Percentiles rank a stretch among this genome's conserved stretches.
phyloP scores from a whole-genome alignment of 805 yeast species.

The Wickerhamiella kurtzmanii region DNA sequence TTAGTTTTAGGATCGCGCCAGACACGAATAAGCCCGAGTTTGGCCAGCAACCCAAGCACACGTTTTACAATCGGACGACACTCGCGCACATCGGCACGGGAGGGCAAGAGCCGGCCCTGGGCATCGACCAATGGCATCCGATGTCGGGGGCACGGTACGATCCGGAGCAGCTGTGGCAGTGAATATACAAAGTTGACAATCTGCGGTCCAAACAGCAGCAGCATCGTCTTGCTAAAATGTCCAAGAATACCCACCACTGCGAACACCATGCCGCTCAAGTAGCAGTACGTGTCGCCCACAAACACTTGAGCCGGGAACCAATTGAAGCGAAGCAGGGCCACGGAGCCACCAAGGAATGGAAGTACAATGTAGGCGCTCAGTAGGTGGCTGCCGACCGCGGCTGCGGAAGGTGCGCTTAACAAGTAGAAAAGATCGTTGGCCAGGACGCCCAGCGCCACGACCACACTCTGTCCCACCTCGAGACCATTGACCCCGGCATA shows the following conservation, averaged over 20 bases:
- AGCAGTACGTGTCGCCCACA: slow-evolving; percentile 97
- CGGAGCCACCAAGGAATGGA: slow-evolving; percentile 77
- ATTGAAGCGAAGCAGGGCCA: slow-evolving; percentile 63
- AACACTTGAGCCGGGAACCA: slow-evolving; percentile 88
- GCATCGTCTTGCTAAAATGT: slow-evolving; percentile 85
- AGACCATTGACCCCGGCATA: slow-evolving; percentile 93
- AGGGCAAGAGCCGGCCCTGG: slow-evolving; percentile 61
- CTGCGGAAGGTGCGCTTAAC: slow-evolving; percentile 29
- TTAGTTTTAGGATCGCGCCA: slow-evolving; percentile 23
- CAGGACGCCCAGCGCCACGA: slow-evolving; percentile 56
- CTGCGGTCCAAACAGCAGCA: slow-evolving; percentile 81
- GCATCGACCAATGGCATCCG: slow-evolving; percentile 69
- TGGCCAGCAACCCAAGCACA: slow-evolving; percentile 35
- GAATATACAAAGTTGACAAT: slow-evolving; percentile 81
- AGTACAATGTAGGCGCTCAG: slow-evolving; percentile 65
- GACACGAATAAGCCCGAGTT: slow-evolving; percentile 37
- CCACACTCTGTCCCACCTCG: slow-evolving; percentile 89
- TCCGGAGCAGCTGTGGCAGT: slow-evolving; percentile 75
- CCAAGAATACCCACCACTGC: slow-evolving; percentile 94
- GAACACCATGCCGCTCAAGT: slow-evolving; percentile 96
- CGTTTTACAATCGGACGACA: slow-evolving; percentile 10
- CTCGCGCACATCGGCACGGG: slow-evolving; percentile 29
- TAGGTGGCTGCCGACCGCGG: slow-evolving; percentile 66
- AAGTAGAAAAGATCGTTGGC: slow-evolving; percentile 65
- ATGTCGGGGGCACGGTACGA: slow-evolving; percentile 93